phyloP scores from a whole-genome alignment of 805 yeast species.

The Barnettozyma populi region DNA sequence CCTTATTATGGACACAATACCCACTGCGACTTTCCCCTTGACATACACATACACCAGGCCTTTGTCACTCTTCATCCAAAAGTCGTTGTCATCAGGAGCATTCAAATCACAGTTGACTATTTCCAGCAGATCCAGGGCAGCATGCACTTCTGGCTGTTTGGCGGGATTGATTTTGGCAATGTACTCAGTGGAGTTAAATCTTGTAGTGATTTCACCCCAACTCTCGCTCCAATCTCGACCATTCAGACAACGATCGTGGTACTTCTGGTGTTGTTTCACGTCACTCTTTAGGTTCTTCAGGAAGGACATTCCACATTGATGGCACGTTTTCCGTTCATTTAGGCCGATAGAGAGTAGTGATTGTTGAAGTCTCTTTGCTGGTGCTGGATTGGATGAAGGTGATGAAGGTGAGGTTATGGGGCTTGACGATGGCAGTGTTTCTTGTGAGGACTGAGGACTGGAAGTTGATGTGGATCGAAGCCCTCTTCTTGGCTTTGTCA shows the following conservation, averaged over 20 bases:
- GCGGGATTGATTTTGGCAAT: slow-evolving; percentile 33
- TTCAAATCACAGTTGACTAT: slow-evolving; percentile 56
- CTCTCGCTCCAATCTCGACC: slow-evolving; percentile 45
- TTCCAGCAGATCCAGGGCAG: slow-evolving; percentile 37
- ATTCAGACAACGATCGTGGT: slow-evolving; percentile 42
- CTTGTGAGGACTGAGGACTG: slow-evolving; percentile 13
- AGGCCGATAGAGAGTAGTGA: slow-evolving; percentile 15
- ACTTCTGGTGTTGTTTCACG: slow-evolving; percentile 41
- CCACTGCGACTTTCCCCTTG: slow-evolving; percentile 43
- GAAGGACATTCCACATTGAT: slow-evolving; percentile 51
- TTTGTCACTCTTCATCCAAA: slow-evolving; percentile 30
- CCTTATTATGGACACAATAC: slow-evolving; percentile 49
- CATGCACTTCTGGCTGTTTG: slow-evolving; percentile 28
- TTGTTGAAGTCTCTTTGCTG: slow-evolving; percentile 10
- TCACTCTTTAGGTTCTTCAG: slow-evolving; percentile 37
- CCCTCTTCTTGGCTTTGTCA: not conserved
- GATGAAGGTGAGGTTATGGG: slow-evolving; percentile 16
- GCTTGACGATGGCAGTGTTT: not conserved
- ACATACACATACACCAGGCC: slow-evolving; percentile 50
- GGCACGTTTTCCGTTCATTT: slow-evolving; percentile 32
- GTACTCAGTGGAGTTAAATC: slow-evolving; percentile 17
- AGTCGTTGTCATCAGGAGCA: slow-evolving; percentile 48
- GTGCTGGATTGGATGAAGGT: slow-evolving; percentile 2
- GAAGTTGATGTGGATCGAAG: not conserved
- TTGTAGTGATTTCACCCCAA: slow-evolving; percentile 28